Percentiles rank a stretch among this genome's conserved stretches.
Evolutionary conservation across 164 flowering plant species (phyloP).

Genomic region (Vitis rotundifolia): DNA sequence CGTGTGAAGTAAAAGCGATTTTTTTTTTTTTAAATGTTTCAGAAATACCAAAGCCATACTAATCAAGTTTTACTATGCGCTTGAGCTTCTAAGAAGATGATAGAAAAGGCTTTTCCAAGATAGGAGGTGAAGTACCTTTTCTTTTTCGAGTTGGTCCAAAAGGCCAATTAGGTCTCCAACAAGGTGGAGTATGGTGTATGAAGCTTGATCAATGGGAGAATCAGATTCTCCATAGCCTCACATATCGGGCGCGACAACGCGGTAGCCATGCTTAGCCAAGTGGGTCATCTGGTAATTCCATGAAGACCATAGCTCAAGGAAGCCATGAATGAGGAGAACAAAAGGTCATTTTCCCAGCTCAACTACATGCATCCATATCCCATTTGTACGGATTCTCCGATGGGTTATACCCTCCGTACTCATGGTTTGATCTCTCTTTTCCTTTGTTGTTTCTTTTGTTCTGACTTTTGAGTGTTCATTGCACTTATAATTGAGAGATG

Average conservation of each 20-base stretch:
- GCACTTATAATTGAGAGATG: too few species aligned
- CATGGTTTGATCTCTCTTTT: neutral
- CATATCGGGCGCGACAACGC: slow-evolving; percentile 21
- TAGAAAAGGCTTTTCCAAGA: too few species aligned
- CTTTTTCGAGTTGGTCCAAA: slow-evolving; percentile 27
- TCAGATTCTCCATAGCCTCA: slow-evolving; percentile 23
- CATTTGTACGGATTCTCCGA: slow-evolving; percentile 9
- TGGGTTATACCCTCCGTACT: slow-evolving; percentile 3
- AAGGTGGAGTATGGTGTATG: slow-evolving; percentile 26
- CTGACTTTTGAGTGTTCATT: too few species aligned
- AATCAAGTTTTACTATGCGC: too few species aligned
- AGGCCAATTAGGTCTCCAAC: slow-evolving; percentile 40
- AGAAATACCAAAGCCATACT: too few species aligned
- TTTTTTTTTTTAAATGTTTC: too few species aligned
- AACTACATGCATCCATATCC: slow-evolving; percentile 20
- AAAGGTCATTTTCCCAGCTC: slow-evolving; percentile 18
- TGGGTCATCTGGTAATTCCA: slow-evolving; percentile 17
- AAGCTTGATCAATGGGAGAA: slow-evolving; percentile 14
- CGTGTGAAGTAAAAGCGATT: too few species aligned
- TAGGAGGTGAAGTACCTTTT: slow-evolving; percentile 8
- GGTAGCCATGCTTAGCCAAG: slow-evolving; percentile 18
- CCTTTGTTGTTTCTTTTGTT: neutral
- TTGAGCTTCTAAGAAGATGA: too few species aligned
- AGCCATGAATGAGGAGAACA: slow-evolving; percentile 26
- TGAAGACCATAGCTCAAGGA: slow-evolving; percentile 20